These are phyloP conservation scores for Mucor indicus DNA, from an alignment of 371 early-diverging fungal species.

Conservation along the genomic window DNA sequence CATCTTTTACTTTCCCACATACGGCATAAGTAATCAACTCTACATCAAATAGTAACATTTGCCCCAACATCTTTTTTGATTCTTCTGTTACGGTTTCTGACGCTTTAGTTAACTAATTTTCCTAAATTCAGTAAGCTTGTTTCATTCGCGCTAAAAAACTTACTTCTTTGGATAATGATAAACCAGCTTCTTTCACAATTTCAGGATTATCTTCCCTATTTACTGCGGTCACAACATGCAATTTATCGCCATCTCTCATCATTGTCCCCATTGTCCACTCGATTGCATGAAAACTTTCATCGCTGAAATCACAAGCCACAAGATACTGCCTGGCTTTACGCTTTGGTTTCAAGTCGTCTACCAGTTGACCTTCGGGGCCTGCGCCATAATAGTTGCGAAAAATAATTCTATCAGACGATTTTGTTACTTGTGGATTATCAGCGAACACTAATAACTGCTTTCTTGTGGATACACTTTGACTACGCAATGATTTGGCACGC, in stretches of 20 bases:
- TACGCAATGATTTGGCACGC: slow-evolving; percentile 8
- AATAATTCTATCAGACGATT: slow-evolving; percentile 18
- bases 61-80: slow-evolving; percentile 23
- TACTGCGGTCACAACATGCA: slow-evolving; percentile 51
- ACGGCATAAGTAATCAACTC: slow-evolving; percentile 44
- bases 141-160: background rate
- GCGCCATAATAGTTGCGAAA: slow-evolving; percentile 24
- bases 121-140: background rate
- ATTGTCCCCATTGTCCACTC: slow-evolving; percentile 62
- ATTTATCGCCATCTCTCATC: slow-evolving; percentile 52
- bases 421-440: slow-evolving; percentile 9
- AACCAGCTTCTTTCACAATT: slow-evolving; percentile 22
- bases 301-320: slow-evolving; percentile 45
- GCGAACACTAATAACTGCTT: slow-evolving; percentile 27
- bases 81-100: slow-evolving; percentile 29
- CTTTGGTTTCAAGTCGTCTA: background rate
- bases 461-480: slow-evolving; percentile 9
- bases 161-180: slow-evolving; percentile 28
- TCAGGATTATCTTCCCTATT: slow-evolving; percentile 42
- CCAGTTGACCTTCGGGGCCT: slow-evolving; percentile 16
- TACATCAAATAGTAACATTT: slow-evolving; percentile 49
- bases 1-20: slow-evolving; percentile 51
- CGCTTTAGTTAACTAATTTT: slow-evolving; percentile 26
- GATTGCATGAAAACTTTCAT: slow-evolving; percentile 38
- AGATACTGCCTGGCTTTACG: slow-evolving; percentile 25